These are phyloP conservation scores for Zymoseptoria passerinii DNA, from an alignment of 2,329 filamentous ascomycete species.

Conservation along the genomic window DNA sequence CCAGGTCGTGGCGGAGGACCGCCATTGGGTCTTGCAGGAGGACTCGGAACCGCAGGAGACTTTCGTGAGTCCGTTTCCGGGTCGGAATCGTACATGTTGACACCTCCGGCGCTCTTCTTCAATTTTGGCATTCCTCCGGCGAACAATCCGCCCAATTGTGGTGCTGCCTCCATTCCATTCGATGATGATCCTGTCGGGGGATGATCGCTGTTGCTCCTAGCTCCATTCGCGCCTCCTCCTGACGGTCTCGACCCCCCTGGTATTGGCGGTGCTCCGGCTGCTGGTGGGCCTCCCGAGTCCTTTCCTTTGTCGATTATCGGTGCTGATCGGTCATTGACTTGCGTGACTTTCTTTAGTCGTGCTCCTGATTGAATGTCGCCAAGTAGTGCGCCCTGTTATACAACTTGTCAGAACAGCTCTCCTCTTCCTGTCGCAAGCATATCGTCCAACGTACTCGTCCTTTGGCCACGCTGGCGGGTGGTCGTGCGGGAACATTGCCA, in stretches of 20 bases:
- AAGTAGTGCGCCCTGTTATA: conserved; percentile 67
- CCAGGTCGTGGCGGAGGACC: conserved; percentile 33
- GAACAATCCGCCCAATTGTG: conserved; percentile 81
- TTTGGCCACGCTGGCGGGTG: conserved; percentile 47
- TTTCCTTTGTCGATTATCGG: conserved; percentile 54
- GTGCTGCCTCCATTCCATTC: conserved; percentile 52
- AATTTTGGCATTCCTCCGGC: conserved; percentile 93
- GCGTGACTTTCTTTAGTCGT: conserved; percentile 66
- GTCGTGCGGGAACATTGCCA: conserved; percentile 46
- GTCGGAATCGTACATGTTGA: conserved; percentile 58
- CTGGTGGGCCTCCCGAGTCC: conserved; percentile 48
- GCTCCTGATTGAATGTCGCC: conserved; percentile 79
- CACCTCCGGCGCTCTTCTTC: conserved; percentile 66
- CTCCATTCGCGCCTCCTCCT: conserved; percentile 53
- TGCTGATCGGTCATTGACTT: conserved; percentile 87
- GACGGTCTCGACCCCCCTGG: conserved; percentile 66
- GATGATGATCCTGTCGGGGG: conserved; percentile 38
- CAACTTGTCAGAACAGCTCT: not conserved
- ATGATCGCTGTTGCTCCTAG: conserved; percentile 77
- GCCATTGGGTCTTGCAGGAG: conserved; percentile 31
- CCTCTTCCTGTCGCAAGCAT: not conserved
- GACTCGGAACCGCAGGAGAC: conserved; percentile 41
- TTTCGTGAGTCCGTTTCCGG: conserved; percentile 51
- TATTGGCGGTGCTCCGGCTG: conserved; percentile 74
- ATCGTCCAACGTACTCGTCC: conserved; percentile 50